phyloP scores from a whole-genome alignment of 805 yeast genomes.

The Hyphopichia homilentoma region DNA sequence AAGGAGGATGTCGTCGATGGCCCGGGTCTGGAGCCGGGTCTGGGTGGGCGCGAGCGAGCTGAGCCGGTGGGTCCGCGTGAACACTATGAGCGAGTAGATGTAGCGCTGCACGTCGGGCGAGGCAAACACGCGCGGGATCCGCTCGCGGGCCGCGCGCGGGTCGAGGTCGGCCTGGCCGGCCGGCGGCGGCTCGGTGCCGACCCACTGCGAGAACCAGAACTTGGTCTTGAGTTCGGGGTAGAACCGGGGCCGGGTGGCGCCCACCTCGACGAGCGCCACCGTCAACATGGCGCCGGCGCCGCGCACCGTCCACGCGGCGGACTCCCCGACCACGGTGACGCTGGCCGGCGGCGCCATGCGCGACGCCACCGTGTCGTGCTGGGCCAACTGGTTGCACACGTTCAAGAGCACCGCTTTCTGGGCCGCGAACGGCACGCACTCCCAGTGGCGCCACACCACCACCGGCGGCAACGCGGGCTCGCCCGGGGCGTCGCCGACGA shows the following conservation, averaged over 20 bases:
- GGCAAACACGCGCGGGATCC: too few species aligned
- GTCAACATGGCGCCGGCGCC: too few species aligned
- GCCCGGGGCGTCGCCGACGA: conserved; percentile 1
- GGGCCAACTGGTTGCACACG: conserved; percentile 17
- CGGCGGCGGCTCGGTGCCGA: too few species aligned
- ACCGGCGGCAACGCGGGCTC: conserved; percentile 7
- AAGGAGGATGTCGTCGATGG: conserved; percentile 25
- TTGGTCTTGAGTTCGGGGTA: conserved; percentile 19
- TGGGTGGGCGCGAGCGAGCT: conserved; percentile 35
- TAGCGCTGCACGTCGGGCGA: conserved; percentile 35
- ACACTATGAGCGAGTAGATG: conserved; percentile 33
- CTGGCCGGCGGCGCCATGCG: too few species aligned
- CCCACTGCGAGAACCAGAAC: conserved; percentile 25
- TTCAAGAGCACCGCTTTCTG: conserved; percentile 14
- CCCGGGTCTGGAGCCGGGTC: conserved; percentile 30
- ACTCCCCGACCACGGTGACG: too few species aligned
- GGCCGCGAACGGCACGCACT: conserved; percentile 4
- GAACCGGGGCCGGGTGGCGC: conserved; percentile 5
- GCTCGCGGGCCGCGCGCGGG: too few species aligned
- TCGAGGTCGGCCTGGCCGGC: too few species aligned
- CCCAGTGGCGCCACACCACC: conserved; percentile 17
- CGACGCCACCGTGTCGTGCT: conserved; percentile 16
- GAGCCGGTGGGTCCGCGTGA: conserved; percentile 35
- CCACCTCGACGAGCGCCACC: too few species aligned
- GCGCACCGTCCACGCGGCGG: too few species aligned